Percentiles rank a stretch among this genome's conserved stretches.
phyloP scores from a whole-genome alignment of 1,284 basidiomycete genomes.

The Papiliotrema terrestris region DNA sequence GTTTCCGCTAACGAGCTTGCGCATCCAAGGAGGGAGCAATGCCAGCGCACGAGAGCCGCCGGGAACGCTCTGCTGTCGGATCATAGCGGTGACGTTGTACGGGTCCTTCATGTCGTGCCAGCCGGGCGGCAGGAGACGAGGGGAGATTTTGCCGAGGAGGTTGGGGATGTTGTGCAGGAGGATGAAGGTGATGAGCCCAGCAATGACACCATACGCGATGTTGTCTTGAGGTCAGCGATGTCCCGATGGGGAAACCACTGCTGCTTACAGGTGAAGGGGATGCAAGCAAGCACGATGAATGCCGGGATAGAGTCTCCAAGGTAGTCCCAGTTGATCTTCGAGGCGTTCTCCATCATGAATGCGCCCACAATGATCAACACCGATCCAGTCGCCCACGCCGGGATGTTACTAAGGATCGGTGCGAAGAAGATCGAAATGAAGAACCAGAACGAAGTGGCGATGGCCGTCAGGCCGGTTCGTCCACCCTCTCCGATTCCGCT shows the following conservation, averaged over 20 bases:
- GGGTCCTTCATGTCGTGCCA: conserved; percentile 41
- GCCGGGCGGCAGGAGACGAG: conserved; percentile 63
- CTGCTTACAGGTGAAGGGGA: conserved; percentile 73
- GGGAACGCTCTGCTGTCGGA: conserved; percentile 16
- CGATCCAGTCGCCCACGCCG: conserved; percentile 82
- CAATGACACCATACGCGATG: conserved; percentile 86
- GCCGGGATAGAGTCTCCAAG: conserved; percentile 80
- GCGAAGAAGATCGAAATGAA: conserved; percentile 85
- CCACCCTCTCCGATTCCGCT: conserved; percentile 66
- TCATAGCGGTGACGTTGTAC: conserved; percentile 26
- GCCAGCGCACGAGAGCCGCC: conserved; percentile 15
- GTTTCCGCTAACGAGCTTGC: conserved; percentile 38
- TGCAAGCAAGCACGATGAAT: conserved; percentile 72
- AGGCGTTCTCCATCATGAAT: conserved; percentile 82
- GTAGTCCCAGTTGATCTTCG: conserved; percentile 86
- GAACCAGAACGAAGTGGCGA: conserved; percentile 72
- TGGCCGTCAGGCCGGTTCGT: conserved; percentile 78
- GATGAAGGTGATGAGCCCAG: conserved; percentile 52
- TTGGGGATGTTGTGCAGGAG: conserved; percentile 66
- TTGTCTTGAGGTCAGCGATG: conserved; percentile 27
- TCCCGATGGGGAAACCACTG: not conserved
- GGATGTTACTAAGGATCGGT: conserved; percentile 83
- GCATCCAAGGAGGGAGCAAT: conserved; percentile 69
- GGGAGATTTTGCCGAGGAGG: conserved; percentile 56
- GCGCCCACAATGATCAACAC: conserved; percentile 82